A percentile compares a stretch with the other conserved stretches of the same genome.
phyloP scores from a whole-genome alignment of 176 grass and related monocot species.

The Saccharum spontaneum region DNA sequence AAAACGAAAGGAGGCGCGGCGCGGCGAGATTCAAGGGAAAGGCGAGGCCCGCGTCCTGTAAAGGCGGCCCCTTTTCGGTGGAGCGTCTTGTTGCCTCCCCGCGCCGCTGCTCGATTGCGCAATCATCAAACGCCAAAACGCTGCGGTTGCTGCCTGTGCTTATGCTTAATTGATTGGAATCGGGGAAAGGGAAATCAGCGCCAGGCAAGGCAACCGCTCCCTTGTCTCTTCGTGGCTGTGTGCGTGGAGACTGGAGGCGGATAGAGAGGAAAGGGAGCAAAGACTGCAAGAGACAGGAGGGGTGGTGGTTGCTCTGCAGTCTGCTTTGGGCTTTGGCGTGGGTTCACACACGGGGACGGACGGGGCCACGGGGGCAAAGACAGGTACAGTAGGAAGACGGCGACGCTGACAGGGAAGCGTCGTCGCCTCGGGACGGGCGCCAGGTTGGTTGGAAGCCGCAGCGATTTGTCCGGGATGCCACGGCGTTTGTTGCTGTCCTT shows the following conservation, averaged over 20 bases:
- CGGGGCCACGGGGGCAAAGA: not conserved
- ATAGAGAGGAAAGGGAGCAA: not conserved
- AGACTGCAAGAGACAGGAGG: not conserved
- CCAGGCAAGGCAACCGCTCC: not conserved
- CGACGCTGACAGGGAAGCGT: slow-evolving; percentile 12
- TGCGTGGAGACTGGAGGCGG: not conserved
- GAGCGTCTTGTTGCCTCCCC: not conserved
- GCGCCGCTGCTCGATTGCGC: slow-evolving; percentile 6
- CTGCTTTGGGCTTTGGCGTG: not conserved
- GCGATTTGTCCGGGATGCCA: no score
- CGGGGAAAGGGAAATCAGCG: not conserved
- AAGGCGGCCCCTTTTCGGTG: slow-evolving; percentile 23
- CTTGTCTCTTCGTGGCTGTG: not conserved
- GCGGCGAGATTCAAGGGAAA: slow-evolving; percentile 31
- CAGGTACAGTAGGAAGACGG: slow-evolving; percentile 21
- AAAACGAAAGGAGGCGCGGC: slow-evolving; percentile 20
- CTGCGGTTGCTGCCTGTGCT: not conserved
- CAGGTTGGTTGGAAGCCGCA: no score
- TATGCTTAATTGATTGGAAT: not conserved
- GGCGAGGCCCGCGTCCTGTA: not conserved
- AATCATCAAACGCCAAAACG: not conserved
- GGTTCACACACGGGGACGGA: not conserved
- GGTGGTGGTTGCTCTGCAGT: not conserved
- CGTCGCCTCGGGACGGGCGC: not conserved
- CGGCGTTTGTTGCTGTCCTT: no score